Evolutionary conservation across 495 filamentous ascomycete genomes (phyloP).

Genomic region (Aspergillus conjunctus): DNA sequence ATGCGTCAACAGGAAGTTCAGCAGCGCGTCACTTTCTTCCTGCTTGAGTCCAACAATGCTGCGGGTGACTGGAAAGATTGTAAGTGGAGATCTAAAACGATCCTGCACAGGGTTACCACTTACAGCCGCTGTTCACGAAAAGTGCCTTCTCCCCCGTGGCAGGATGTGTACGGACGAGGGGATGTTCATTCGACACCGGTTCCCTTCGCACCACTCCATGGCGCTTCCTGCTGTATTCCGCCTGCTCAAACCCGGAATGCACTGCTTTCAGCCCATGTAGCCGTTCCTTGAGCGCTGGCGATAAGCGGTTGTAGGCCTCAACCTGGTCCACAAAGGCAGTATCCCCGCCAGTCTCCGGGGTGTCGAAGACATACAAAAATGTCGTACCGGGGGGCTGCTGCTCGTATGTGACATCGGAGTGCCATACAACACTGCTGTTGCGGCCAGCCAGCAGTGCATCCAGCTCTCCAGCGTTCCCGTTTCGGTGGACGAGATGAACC

Average conservation of each 20-base stretch:
- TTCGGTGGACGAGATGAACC: constrained; percentile 77
- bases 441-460: constrained; percentile 63
- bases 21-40: constrained; percentile 73
- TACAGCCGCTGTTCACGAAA: constrained; percentile 78
- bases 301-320: constrained; percentile 77
- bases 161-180: constrained; percentile 78
- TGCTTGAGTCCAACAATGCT: constrained; percentile 72
- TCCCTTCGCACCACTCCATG: constrained; percentile 69
- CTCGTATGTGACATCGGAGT: constrained; percentile 83
- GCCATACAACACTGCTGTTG: constrained; percentile 74
- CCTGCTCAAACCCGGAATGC: constrained; percentile 75
- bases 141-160: constrained; percentile 81
- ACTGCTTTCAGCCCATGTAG: constrained; percentile 76
- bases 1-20: constrained; percentile 80
- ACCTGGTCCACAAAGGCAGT: constrained; percentile 74
- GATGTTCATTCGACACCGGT: constrained; percentile 71
- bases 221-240: constrained; percentile 52
- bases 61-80: constrained; percentile 30
- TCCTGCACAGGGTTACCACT: constrained; percentile 30
- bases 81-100: not conserved
- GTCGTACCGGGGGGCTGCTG: constrained; percentile 83
- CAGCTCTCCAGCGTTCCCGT: constrained; percentile 60
- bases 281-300: constrained; percentile 67
- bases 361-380: constrained; percentile 78
- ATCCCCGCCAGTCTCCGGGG: constrained; percentile 75